Conservation (phyloP, 2,329 filamentous ascomycete species). For the Cladophialophora yegresii region DNA sequence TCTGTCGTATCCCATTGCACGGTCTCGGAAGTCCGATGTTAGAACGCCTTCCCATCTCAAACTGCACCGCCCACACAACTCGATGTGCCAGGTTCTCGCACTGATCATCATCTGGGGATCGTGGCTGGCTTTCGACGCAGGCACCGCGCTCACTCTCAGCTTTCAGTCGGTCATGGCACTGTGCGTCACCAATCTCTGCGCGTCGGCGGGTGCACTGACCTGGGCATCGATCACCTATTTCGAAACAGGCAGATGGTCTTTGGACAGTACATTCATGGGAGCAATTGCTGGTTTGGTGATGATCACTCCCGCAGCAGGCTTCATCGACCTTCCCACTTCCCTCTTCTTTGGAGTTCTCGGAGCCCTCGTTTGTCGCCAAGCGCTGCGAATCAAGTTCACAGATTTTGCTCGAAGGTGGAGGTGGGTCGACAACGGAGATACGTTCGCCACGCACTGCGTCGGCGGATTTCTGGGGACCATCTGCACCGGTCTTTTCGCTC, state of each 20-base stretch:
- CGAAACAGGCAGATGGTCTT: constrained; percentile 50
- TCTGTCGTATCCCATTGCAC: constrained; percentile 54
- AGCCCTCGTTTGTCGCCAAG: constrained; percentile 54
- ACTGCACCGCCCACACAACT: constrained; percentile 53
- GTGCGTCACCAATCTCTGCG: constrained; percentile 54
- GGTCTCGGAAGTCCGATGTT: constrained; percentile 48
- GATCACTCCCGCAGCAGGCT: constrained; percentile 55
- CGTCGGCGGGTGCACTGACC: constrained; percentile 51
- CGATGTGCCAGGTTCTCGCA: constrained; percentile 52
- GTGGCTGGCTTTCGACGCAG: constrained; percentile 56
- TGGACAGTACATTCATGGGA: constrained; percentile 56
- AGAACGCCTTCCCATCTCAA: constrained; percentile 50
- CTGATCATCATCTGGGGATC: constrained; percentile 56
- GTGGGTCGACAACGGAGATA: constrained; percentile 60
- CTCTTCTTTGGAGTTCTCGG: constrained; percentile 54
- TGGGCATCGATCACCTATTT: constrained; percentile 52
- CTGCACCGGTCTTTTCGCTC: constrained; percentile 54
- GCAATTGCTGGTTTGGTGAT: constrained; percentile 57
- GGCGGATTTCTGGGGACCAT: constrained; percentile 56
- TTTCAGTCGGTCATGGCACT: constrained; percentile 56
- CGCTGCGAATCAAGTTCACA: constrained; percentile 56
- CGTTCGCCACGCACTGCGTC: constrained; percentile 58
- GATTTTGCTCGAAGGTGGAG: constrained; percentile 50
- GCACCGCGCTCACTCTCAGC: constrained; percentile 52
- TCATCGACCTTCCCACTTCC: constrained; percentile 54